These are phyloP conservation scores for Nematocida ausubeli DNA, from an alignment of 371 early-diverging fungal species.

Conservation along the genomic window DNA sequence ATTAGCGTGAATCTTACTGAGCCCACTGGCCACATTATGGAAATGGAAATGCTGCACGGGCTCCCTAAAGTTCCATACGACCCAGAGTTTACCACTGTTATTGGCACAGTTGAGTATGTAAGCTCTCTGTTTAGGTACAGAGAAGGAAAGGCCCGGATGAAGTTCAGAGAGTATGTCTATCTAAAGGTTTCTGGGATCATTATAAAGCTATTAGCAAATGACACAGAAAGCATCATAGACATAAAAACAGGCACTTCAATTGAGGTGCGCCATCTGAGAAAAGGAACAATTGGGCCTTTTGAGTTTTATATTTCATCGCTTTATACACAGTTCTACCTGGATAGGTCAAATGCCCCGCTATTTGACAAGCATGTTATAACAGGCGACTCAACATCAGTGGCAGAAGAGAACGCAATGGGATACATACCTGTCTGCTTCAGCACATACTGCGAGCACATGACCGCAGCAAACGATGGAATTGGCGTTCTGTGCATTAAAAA, in stretches of 20 bases:
- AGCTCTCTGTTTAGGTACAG: conserved; percentile 53
- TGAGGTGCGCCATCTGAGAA: conserved; percentile 57
- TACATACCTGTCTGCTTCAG: conserved; percentile 35
- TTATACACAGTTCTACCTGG: conserved; percentile 59
- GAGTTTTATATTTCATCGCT: conserved; percentile 64
- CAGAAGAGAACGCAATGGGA: conserved; percentile 32
- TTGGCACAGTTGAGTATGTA: conserved; percentile 60
- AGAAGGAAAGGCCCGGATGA: not conserved
- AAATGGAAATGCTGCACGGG: not conserved
- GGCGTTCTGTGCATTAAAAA: conserved; percentile 20
- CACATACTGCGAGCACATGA: not conserved
- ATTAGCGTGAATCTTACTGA: conserved; percentile 26
- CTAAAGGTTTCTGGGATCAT: conserved; percentile 44
- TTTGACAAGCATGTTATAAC: conserved; percentile 4
- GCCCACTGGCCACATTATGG: conserved; percentile 22
- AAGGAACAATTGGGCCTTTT: conserved; percentile 39
- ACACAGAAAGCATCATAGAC: conserved; percentile 41
- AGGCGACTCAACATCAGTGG: not conserved
- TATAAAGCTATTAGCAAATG: conserved; percentile 61
- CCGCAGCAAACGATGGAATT: not conserved
- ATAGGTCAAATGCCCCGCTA: not conserved
- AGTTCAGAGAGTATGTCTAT: conserved; percentile 56
- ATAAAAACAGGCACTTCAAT: conserved; percentile 56
- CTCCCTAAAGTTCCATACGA: not conserved
- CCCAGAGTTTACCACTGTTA: conserved; percentile 50